Percentiles rank a stretch among this genome's conserved stretches.
Evolutionary conservation across 176 grass and related monocot genomes (phyloP).

Genomic region (Carex scoparia): DNA sequence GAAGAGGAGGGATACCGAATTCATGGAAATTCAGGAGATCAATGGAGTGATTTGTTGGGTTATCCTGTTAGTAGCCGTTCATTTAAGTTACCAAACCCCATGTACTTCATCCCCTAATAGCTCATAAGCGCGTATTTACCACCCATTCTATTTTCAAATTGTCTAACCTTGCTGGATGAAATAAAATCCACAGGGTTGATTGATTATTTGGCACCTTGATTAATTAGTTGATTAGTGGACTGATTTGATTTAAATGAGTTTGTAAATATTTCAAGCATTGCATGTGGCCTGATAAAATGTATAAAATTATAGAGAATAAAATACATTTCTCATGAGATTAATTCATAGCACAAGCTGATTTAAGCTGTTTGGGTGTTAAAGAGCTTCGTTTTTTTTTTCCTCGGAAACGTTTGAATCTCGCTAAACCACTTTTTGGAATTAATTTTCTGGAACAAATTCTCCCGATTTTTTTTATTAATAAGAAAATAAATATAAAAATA

Average conservation of each 20-base stretch:
- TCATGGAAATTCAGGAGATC: slow-evolving; percentile 74
- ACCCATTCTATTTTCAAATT: not conserved
- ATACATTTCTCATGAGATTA: not conserved
- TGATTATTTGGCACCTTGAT: not conserved
- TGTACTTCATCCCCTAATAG: slow-evolving; percentile 64
- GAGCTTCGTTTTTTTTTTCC: no score
- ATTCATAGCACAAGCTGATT: not conserved
- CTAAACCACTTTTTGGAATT: no score
- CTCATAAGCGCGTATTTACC: not conserved
- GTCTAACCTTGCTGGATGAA: not conserved
- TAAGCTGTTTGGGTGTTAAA: not conserved
- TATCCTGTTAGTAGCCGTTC: slow-evolving; percentile 53
- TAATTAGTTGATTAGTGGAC: not conserved
- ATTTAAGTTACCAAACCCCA: slow-evolving; percentile 82
- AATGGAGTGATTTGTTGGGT: slow-evolving; percentile 79
- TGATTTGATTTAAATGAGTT: slow-evolving; percentile 1
- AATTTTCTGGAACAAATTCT: no score
- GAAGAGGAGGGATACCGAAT: slow-evolving; percentile 67
- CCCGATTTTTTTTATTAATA: no score
- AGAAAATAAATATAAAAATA: no score
- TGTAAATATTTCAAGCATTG: slow-evolving; percentile 4
- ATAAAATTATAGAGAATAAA: not conserved
- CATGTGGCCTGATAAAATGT: not conserved
- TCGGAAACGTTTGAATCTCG: no score
- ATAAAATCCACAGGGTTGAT: not conserved